Percentiles rank a stretch among this genome's conserved stretches.
These are phyloP conservation scores for Simplicillium aogashimaense DNA, from an alignment of 2,329 filamentous ascomycete genomes.

Conservation along the genomic window DNA sequence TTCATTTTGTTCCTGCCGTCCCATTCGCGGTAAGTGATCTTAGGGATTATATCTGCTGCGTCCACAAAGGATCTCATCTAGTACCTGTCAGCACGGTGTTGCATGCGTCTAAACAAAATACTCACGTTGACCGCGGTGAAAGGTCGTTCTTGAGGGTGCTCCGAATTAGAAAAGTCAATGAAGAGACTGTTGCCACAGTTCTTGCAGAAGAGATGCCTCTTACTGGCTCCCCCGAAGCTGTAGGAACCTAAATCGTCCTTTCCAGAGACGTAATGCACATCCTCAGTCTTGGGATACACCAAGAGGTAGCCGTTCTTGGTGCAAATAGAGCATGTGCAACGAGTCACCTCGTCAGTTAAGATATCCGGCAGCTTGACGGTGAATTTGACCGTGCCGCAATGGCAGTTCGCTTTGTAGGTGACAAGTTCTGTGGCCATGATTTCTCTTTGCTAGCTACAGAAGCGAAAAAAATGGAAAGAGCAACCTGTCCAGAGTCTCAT, in stretches of 20 bases:
- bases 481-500: too few relatives aligned
- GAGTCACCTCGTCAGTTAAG: neutral
- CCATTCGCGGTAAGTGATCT: too few relatives aligned
- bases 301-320: slow-evolving; percentile 3
- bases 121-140: slow-evolving; percentile 2
- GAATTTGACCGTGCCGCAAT: slow-evolving; percentile 2
- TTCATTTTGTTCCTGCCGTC: too few relatives aligned
- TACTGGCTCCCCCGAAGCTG: neutral
- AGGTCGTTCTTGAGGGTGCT: neutral
- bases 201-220: slow-evolving; percentile 2
- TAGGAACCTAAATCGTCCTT: neutral
- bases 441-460: too few relatives aligned
- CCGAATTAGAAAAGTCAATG: slow-evolving; percentile 1
- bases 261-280: neutral
- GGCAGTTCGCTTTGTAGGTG: neutral
- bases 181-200: slow-evolving; percentile 3
- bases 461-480: too few relatives aligned
- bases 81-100: too few relatives aligned
- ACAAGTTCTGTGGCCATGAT: too few relatives aligned
- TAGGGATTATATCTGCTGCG: too few relatives aligned
- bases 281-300: neutral
- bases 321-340: slow-evolving; percentile 5
- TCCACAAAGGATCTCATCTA: too few relatives aligned
- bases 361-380: slow-evolving; percentile 1
- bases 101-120: too few relatives aligned